phyloP scores from a whole-genome alignment of 768 basidiomycete species.

The Termitomyces sp. region DNA sequence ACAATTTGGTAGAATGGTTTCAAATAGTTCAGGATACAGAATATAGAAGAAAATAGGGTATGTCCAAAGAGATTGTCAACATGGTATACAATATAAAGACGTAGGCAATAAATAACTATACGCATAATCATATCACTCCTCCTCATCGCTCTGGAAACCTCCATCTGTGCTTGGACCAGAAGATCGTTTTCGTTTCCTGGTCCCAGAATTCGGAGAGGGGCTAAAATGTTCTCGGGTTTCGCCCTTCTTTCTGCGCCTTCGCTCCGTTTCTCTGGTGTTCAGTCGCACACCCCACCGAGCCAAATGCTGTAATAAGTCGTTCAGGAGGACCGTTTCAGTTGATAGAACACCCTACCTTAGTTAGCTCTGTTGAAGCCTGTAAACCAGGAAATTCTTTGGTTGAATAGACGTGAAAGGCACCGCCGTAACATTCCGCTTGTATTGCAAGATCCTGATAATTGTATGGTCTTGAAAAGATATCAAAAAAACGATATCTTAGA shows the following conservation, averaged over 20 bases:
- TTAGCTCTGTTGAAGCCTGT: constrained; percentile 61
- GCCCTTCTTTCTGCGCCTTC: constrained; percentile 45
- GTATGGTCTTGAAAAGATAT: constrained; percentile 45
- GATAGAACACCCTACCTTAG: constrained; percentile 43
- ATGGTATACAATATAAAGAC: neutral
- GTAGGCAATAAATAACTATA: neutral
- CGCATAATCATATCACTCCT: neutral
- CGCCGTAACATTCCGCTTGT: constrained; percentile 65
- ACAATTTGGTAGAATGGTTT: neutral
- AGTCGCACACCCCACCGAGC: constrained; percentile 56
- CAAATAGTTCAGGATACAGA: neutral
- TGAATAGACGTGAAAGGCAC: constrained; percentile 61
- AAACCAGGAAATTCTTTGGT: constrained; percentile 73
- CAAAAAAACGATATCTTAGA: constrained; percentile 63
- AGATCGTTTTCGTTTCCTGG: constrained; percentile 1
- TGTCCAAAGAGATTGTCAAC: neutral
- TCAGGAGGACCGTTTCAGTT: neutral
- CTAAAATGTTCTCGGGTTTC: constrained; percentile 2
- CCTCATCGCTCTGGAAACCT: neutral
- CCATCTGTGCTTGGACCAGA: neutral
- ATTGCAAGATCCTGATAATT: constrained; percentile 36
- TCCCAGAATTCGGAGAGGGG: neutral
- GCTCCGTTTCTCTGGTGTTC: constrained; percentile 57
- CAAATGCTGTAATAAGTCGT: constrained; percentile 35
- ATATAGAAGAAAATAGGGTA: neutral